Evolutionary conservation across 805 yeast species (phyloP).

Genomic region (Candida piceae): DNA sequence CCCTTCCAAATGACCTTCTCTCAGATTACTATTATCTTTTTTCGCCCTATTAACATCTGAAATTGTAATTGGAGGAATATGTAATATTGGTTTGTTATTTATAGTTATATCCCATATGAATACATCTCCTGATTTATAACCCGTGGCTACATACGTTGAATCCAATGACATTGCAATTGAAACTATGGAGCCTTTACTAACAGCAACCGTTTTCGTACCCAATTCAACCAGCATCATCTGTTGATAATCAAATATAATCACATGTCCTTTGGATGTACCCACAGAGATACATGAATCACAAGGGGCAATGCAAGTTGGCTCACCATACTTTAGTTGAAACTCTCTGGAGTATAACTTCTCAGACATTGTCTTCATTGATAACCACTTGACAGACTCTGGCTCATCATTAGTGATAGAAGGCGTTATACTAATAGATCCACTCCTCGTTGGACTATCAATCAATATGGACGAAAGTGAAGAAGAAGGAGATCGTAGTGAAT

Average conservation of each 20-base stretch:
- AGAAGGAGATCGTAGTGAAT: neutral
- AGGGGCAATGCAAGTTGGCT: conserved; percentile 41
- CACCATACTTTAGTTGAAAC: conserved; percentile 37
- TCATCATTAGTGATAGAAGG: conserved; percentile 5
- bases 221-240: conserved; percentile 51
- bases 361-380: conserved; percentile 24
- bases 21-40: conserved; percentile 10
- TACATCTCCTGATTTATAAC: conserved; percentile 60
- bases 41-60: conserved; percentile 12
- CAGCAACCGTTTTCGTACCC: conserved; percentile 22
- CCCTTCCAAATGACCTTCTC: conserved; percentile 32
- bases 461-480: too few species aligned
- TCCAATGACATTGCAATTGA: conserved; percentile 60
- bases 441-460: too few species aligned
- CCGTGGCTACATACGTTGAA: conserved; percentile 64
- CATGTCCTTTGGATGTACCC: conserved; percentile 66
- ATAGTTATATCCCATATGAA: conserved; percentile 59
- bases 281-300: conserved; percentile 44
- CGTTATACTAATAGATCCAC: conserved; percentile 4
- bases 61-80: conserved; percentile 26
- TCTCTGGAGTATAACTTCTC: conserved; percentile 16
- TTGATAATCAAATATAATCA: conserved; percentile 62
- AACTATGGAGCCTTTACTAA: conserved; percentile 45
- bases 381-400: conserved; percentile 24
- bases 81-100: conserved; percentile 25